These are phyloP conservation scores for Paracoccidioides lutzii DNA, from an alignment of 2,329 filamentous ascomycete species.

Conservation along the genomic window DNA sequence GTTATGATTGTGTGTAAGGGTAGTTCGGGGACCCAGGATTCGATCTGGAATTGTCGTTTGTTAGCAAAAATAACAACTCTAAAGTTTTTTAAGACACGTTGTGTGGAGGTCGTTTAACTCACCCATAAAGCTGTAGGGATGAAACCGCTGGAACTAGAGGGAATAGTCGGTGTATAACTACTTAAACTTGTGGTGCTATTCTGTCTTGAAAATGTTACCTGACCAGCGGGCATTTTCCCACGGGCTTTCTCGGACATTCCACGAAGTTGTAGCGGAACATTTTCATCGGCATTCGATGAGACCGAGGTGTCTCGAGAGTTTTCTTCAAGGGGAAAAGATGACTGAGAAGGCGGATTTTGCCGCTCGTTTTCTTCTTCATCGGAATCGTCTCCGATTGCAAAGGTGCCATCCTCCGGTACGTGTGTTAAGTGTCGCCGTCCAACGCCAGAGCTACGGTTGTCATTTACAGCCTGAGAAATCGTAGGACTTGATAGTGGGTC, in stretches of 20 bases:
- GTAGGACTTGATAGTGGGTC: conserved; percentile 26
- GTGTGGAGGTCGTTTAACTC: conserved; percentile 15
- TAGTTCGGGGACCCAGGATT: conserved; percentile 83
- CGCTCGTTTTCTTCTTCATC: conserved; percentile 50
- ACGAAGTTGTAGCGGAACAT: conserved; percentile 66
- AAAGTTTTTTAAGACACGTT: neutral
- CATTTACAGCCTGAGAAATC: conserved; percentile 30
- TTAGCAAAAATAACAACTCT: neutral
- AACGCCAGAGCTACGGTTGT: conserved; percentile 32
- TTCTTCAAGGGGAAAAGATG: conserved; percentile 43
- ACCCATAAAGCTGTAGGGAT: conserved; percentile 67
- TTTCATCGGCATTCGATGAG: conserved; percentile 57
- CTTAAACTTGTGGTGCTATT: conserved; percentile 76
- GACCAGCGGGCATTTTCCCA: conserved; percentile 83
- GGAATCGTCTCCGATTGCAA: conserved; percentile 72
- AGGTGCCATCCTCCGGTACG: conserved; percentile 64
- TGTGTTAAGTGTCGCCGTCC: conserved; percentile 48
- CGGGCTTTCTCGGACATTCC: conserved; percentile 96
- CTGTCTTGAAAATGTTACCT: conserved; percentile 72
- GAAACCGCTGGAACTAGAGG: conserved; percentile 46
- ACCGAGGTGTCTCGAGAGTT: conserved; percentile 55
- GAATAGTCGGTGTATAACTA: conserved; percentile 45
- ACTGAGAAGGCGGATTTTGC: conserved; percentile 47
- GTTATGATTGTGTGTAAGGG: conserved; percentile 77
- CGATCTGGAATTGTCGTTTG: conserved; percentile 45